Conservation (phyloP, 1,139 yeast species). For the Blastobotrys buckinghamii region DNA sequence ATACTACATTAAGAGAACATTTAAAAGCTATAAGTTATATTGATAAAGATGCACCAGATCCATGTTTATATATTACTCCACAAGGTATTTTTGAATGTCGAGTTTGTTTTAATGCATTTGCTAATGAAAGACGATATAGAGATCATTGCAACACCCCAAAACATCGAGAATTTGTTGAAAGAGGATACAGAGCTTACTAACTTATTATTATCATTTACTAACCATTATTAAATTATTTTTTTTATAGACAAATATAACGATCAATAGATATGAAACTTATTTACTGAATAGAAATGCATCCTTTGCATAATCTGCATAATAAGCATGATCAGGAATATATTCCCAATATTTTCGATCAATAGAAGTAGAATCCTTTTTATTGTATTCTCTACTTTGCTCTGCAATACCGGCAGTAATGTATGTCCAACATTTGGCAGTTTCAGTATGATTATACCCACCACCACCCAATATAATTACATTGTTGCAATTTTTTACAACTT, state of each 20-base stretch:
- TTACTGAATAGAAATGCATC: constrained; percentile 43
- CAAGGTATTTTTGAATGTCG: constrained; percentile 15
- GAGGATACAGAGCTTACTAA: constrained; percentile 4
- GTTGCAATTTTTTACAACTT: constrained; percentile 31
- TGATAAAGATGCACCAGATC: constrained; percentile 12
- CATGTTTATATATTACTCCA: constrained; percentile 11
- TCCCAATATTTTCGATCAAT: constrained; percentile 27
- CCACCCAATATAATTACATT: constrained; percentile 60
- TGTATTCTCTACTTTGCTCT: too few relatives aligned
- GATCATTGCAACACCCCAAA: constrained; percentile 12
- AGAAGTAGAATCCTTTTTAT: too few relatives aligned
- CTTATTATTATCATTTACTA: neutral
- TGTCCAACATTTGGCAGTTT: constrained; percentile 63
- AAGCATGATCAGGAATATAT: constrained; percentile 49
- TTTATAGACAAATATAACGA: neutral
- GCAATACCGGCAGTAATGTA: constrained; percentile 43
- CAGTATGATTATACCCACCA: constrained; percentile 66
- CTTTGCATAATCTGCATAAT: constrained; percentile 40
- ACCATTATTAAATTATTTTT: neutral
- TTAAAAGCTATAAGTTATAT: constrained; percentile 11
- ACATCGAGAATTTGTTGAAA: constrained; percentile 12
- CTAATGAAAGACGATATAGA: constrained; percentile 12
- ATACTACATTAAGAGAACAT: constrained; percentile 10
- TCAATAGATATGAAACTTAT: neutral
- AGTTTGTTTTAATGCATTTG: constrained; percentile 14